Base-by-base conservation (phyloP, 305 asterid genomes). In the Withania somnifera region DNA sequence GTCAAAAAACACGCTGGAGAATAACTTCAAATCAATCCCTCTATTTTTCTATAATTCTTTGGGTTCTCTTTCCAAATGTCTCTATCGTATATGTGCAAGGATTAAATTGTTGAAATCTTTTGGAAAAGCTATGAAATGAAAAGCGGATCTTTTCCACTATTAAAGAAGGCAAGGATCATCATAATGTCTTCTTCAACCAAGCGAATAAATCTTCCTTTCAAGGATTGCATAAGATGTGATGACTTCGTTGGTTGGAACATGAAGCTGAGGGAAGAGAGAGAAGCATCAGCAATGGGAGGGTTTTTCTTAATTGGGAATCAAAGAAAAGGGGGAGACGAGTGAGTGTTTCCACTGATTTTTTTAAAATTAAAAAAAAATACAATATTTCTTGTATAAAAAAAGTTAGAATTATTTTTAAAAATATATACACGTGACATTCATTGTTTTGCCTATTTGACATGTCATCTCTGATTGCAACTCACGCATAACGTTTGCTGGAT, bases 61-160 rank as follows among this genome's bases (percentile, higher is more conserved):
- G 17, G 75, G 50, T 64, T 34, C 50, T 32, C 17, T 45, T 15
- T 56, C 53, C 64, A 67, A 85, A 79, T 57, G 85, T 92, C 93
- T 80, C 93, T 88, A 80, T 92, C 94, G 20, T 85, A 95, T 97
- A 95, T 93, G 86, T 93, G 95, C 87, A 92, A 87, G 88, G 98
- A 88, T 81, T 90, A 93, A 90, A 91, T 75, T 92, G 88, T 36
- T 91, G 92, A 95, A 93, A 40, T 95, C 94, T 79, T 76, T 93
- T 0, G 97, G 97, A 58, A 95, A 95, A 32, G 97, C 93, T 24
- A 93, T 91, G 47, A 92, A 94, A 81, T 92, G 92, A 67, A 91
- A 85, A 0, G 97, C 84, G 13, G 95, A 90, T 68, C 88, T 84
- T 85, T 95, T 93, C 67, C 92, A 98, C 89, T 87, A 92, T 87